Evolutionary conservation across 306 rosid species (phyloP), one percentile per base, ranked within the genome.

Genomic region (Adenanthera pavonina): DNA sequence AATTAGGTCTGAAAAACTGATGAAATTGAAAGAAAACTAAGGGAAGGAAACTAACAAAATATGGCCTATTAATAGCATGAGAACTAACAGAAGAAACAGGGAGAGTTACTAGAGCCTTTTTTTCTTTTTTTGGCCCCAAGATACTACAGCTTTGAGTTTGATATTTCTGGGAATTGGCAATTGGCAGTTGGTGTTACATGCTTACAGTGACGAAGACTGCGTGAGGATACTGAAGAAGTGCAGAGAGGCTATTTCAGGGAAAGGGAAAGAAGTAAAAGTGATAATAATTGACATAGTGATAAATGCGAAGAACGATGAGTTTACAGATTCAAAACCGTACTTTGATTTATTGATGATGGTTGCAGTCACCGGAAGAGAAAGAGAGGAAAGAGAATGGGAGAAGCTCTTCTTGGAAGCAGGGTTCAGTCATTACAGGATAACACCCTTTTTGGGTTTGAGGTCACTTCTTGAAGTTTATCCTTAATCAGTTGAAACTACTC

Each of bases 401-500:
- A 69, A 69, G 74, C 75, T 89, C 20, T 77, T 86, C 62, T 54
- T 76, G 52, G 76, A 82, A 72, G 87, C 90, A 20, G 92, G 90
- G 9, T 86, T 86, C 61, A 68, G 75, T 57, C 59, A 6, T 64
- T 84, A 76, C 82, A 74, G 84, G 69, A 76, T 86, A 8, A 73
- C 78, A 0, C 79, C 85, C 5, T 40, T 71, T 0, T 47, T 84
- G 43, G 85, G 88, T 40, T n/a, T 82, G 7, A 82, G 84, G 72
- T 89, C 88, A 4, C 84, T 89, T 14, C 75, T 86, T 61, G 88
- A 86, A 72, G 86, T 89, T 69, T 84, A 59, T 69, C 85, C 87
- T 51, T 84, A 38, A 66, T 35, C 14, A 38, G 35, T n/a, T 35
- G 41, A 70, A 20, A 38, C 30, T 7, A 12, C 20, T 13, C 69